These are phyloP conservation scores for Xylariales sp. DNA, from an alignment of 2,329 filamentous ascomycete species.

Conservation along the genomic window DNA sequence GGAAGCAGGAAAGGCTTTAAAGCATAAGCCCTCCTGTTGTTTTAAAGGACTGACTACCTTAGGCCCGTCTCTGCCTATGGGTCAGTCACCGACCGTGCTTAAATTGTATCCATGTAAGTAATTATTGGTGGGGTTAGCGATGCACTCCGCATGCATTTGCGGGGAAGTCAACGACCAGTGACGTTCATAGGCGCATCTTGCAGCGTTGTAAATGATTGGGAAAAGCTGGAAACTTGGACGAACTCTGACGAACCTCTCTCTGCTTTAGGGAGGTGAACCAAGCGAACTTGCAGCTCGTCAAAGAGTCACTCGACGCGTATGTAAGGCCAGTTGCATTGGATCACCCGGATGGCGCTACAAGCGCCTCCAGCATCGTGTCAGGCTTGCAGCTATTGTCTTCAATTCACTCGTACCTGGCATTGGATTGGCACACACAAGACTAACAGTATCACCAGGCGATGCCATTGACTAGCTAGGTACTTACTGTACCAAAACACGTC, in stretches of 20 bases:
- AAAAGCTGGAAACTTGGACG: conserved; percentile 6
- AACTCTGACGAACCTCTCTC: neutral
- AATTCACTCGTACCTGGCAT: too few species aligned
- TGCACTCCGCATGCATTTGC: conserved; percentile 3
- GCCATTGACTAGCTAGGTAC: too few species aligned
- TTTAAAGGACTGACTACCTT: conserved; percentile 1
- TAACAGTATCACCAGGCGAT: too few species aligned
- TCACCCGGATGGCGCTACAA: too few species aligned
- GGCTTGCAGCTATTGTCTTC: too few species aligned
- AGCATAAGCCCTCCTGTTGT: neutral
- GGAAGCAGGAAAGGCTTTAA: conserved; percentile 5
- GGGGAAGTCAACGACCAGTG: conserved; percentile 5
- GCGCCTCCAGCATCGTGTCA: too few species aligned
- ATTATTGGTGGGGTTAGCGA: conserved; percentile 1
- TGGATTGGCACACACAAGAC: too few species aligned
- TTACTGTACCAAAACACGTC: too few species aligned
- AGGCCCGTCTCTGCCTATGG: neutral
- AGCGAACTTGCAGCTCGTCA: neutral
- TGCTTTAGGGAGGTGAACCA: conserved; percentile 6
- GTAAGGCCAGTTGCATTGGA: too few species aligned
- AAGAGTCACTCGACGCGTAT: neutral
- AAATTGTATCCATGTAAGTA: neutral
- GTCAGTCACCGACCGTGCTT: neutral
- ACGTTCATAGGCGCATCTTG: conserved; percentile 3
- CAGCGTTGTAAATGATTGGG: neutral